Evolutionary conservation across 441 rosid genomes (phyloP).

Genomic region (Manihot esculenta): DNA sequence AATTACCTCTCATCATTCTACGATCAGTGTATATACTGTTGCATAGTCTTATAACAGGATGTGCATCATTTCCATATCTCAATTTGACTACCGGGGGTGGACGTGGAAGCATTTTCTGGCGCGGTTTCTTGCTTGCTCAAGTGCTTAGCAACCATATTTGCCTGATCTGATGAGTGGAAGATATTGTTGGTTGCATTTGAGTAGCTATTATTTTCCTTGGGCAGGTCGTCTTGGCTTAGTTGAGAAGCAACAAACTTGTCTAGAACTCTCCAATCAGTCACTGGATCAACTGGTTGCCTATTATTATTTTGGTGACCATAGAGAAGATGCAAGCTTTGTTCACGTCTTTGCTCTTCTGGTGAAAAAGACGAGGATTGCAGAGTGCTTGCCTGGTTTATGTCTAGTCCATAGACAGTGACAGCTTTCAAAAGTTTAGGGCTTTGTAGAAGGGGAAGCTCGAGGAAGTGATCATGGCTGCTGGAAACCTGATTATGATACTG

Average conservation of each 20-base stretch:
- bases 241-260: slow-evolving; percentile 97
- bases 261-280: slow-evolving; percentile 87
- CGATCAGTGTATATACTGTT: slow-evolving; percentile 31
- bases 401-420: slow-evolving; percentile 34
- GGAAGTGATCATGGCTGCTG: slow-evolving; percentile 40
- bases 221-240: slow-evolving; percentile 62
- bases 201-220: slow-evolving; percentile 30
- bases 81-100: slow-evolving; percentile 37
- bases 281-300: slow-evolving; percentile 52
- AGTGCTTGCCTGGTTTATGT: slow-evolving; percentile 44
- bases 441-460: slow-evolving; percentile 74
- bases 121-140: slow-evolving; percentile 32
- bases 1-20: slow-evolving; percentile 30
- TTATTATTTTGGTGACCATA: slow-evolving; percentile 20
- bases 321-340: slow-evolving; percentile 36
- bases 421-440: slow-evolving; percentile 61
- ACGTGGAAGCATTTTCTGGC: slow-evolving; percentile 36
- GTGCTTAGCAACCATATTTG: slow-evolving; percentile 24
- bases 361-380: slow-evolving; percentile 44
- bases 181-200: slow-evolving; percentile 29
- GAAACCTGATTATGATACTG: slow-evolving; percentile 31
- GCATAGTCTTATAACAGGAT: neutral
- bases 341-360: slow-evolving; percentile 41
- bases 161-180: slow-evolving; percentile 28
- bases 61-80: slow-evolving; percentile 55